Evolutionary conservation across 169 alveolate genomes (phyloP), one percentile per base, ranked within the genome.

Genomic region (Cryptosporidium felis): DNA sequence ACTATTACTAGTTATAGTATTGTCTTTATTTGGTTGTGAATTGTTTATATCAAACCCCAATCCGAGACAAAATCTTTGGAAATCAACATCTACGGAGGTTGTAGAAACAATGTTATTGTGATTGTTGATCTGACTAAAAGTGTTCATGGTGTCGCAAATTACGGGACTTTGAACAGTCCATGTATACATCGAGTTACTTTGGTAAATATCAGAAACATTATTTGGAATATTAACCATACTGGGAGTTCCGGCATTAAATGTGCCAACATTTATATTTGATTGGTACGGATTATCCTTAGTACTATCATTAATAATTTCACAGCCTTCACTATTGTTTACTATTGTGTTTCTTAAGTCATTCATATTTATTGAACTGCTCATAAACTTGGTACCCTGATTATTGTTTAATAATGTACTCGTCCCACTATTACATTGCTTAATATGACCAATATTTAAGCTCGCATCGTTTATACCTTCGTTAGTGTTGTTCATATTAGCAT

Each of bases 141-240:
- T 18, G 41, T 74, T 18, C 6, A 74, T 53, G 56, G 32, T 40
- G 56, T 74, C 56, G 16, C 81, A 65, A 18, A 62, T 14, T 36
- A 74, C 40, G 32, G 85, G 85, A 36, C 38, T 74, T 53, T 74
- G 85, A 34, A 74, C 56, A 23, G 85, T 74, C 85, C 85, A 74
- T 14, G 85, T 74, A 74, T 74, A 74, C 38, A 74, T 74, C 14
- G 85, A 74, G 34, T 74, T 74, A 53, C 21, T 74, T n/a, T 74
- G 51, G n/a, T 74, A 74, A 40, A 74, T 74, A 74, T 74, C 85
- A 18, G 81, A 45, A 5, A 51, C 5, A 62, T 42, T 62, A 49
- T 28, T 47, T 3, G 81, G 12, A 45, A 65, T 40, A 65, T n/a
- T 44, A 18, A 30, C 46, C 10, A 65, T 14, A 28, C 38, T 49